These are phyloP conservation scores for Aspergillus sp. DNA, from an alignment of 2,329 filamentous ascomycete genomes.

Conservation along the genomic window DNA sequence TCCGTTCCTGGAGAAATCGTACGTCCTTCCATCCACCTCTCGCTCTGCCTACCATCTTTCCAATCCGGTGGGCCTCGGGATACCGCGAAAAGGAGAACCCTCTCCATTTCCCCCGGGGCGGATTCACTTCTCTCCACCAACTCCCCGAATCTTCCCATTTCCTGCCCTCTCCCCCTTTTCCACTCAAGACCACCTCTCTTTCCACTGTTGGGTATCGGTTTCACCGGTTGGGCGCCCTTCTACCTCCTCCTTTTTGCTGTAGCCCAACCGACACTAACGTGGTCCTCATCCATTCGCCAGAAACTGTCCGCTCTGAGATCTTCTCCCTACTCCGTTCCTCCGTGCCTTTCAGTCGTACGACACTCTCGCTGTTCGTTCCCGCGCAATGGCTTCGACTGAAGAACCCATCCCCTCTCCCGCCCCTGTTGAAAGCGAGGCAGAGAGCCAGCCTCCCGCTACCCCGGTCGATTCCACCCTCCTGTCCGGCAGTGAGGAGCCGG, in stretches of 20 bases:
- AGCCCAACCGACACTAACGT: slow-evolving; percentile 10
- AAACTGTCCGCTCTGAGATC: slow-evolving; percentile 4
- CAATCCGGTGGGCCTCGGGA: background rate
- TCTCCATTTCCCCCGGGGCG: background rate
- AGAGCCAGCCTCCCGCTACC: slow-evolving; percentile 32
- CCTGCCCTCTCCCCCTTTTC: background rate
- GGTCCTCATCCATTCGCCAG: slow-evolving; percentile 14
- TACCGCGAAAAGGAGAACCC: slow-evolving; percentile 7
- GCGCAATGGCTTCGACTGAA: slow-evolving; percentile 34
- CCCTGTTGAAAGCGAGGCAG: slow-evolving; percentile 21
- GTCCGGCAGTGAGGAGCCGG: slow-evolving; percentile 32
- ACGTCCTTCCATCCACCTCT: background rate
- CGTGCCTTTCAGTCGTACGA: background rate
- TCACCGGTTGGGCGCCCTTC: slow-evolving; percentile 1
- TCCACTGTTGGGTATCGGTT: background rate
- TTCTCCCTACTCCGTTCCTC: slow-evolving; percentile 1
- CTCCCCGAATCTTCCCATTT: background rate
- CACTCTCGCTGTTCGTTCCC: background rate
- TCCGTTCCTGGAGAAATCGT: background rate
- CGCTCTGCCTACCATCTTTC: background rate
- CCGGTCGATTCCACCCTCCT: slow-evolving; percentile 31
- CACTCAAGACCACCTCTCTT: background rate
- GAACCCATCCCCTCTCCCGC: slow-evolving; percentile 25
- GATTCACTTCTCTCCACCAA: background rate
- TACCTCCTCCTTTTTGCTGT: background rate